Evolutionary conservation across 2,329 filamentous ascomycete species (phyloP), one percentile per base, ranked within the genome.

Genomic region (Xenoacremonium recifei): DNA sequence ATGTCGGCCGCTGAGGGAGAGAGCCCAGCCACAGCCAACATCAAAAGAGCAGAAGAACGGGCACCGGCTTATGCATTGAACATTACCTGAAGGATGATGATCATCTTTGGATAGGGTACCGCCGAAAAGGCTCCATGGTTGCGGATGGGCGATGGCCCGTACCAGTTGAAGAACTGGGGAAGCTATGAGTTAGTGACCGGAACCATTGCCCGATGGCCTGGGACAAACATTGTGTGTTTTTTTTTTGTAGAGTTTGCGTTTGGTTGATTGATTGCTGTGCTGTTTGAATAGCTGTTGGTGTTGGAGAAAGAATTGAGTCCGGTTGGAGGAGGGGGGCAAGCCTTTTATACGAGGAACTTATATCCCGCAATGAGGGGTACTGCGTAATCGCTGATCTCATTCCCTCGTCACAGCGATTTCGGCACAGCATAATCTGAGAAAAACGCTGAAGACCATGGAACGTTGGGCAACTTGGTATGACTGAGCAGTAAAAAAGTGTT

Each of bases 1-100:
- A 15, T 7, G 7, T 17, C 42, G 15, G 4, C 16, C 17, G 21
- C 31, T 29, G 4, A 3, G 23, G 21, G 16, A 32, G 17, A 31
- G 3, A 30, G 19, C 13, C n/a, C 7, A 10, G 16, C 17, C 5
- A 9, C 3, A n/a, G 30, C n/a, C 21, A 35, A 40, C 27, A 23
- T 21, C 29, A 33, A 16, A 23, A 34, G 37, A 37, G 43, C 35
- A 27, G 44, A 57, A 50, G 51, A 49, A 51, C 44, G 59, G 66
- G 71, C 80, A 84, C 80, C 80, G 80, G 80, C 77, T 76, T 80
- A 84, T 77, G 77, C 78, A 70, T 71, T 59, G 66, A 61, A 66
- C 61, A 64, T 68, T 71, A 71, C 68, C 66, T 69, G 61, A 66
- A 55, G 51, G 52, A 45, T 48, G 41, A 54, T 59, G 55, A 62